phyloP scores from a whole-genome alignment of 2,329 filamentous ascomycete species.

The Calonectria montana region DNA sequence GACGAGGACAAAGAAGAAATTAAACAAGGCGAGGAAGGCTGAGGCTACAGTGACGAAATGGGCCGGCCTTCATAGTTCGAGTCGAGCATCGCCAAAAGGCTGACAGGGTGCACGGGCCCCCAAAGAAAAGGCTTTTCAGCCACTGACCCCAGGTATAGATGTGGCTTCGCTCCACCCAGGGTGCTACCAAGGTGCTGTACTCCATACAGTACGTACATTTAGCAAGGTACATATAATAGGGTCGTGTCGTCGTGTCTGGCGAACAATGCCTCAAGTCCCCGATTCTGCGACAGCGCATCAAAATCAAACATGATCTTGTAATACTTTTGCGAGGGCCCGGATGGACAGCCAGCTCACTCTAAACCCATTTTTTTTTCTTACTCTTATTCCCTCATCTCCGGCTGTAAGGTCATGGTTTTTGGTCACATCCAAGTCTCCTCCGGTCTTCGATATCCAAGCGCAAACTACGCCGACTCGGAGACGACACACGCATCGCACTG shows the following conservation, averaged over 20 bases:
- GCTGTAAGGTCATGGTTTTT: not conserved
- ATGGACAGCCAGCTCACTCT: not conserved
- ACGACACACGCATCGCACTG: not conserved
- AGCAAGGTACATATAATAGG: not conserved
- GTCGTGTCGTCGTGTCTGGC: not conserved
- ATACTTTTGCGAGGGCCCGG: not conserved
- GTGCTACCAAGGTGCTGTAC: not conserved
- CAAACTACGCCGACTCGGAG: not conserved
- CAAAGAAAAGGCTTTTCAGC: not conserved
- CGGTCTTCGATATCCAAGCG: not conserved
- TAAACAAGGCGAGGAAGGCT: not conserved
- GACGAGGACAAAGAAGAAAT: not conserved
- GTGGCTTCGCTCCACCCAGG: not conserved
- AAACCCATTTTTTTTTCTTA: not conserved
- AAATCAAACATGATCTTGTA: not conserved
- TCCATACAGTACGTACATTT: not conserved
- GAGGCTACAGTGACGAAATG: slow-evolving; percentile 37
- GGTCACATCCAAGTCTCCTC: not conserved
- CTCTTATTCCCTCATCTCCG: not conserved
- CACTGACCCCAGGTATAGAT: slow-evolving; percentile 10
- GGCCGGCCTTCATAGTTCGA: slow-evolving; percentile 8
- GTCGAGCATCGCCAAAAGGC: slow-evolving; percentile 1
- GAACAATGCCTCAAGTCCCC: not conserved
- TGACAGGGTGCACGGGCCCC: slow-evolving; percentile 27
- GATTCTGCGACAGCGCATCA: not conserved